A percentile compares a stretch with the other conserved stretches of the same genome.
phyloP scores from a whole-genome alignment of 2,329 filamentous ascomycete genomes.

The Pestalotiopsis sp. region DNA sequence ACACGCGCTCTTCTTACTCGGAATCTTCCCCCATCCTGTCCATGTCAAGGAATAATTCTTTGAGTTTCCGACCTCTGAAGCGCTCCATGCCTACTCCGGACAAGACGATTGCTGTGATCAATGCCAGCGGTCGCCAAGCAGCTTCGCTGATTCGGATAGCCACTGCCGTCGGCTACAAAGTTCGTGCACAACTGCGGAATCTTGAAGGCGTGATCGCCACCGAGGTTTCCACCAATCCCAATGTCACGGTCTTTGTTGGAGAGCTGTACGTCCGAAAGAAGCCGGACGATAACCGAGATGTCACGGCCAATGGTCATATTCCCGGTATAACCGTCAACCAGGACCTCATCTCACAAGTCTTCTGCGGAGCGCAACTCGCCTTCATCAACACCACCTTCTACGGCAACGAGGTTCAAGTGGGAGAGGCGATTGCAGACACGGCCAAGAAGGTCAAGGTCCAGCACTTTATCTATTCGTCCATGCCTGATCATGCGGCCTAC shows the following conservation, averaged over 20 bases:
- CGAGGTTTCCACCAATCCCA: slow-evolving; percentile 80
- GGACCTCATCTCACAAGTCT: slow-evolving; percentile 74
- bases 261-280: slow-evolving; percentile 63
- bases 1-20: slow-evolving; percentile 64
- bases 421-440: slow-evolving; percentile 84
- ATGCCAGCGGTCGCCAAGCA: slow-evolving; percentile 92
- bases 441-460: slow-evolving; percentile 83
- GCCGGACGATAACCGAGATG: slow-evolving; percentile 57
- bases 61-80: slow-evolving; percentile 63
- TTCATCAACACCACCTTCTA: slow-evolving; percentile 99
- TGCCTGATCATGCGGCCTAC: slow-evolving; percentile 91
- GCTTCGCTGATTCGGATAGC: slow-evolving; percentile 94
- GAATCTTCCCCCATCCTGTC: slow-evolving; percentile 60
- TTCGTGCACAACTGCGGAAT: slow-evolving; percentile 88
- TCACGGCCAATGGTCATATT: slow-evolving; percentile 69
- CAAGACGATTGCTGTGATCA: slow-evolving; percentile 92
- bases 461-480: slow-evolving; percentile 95
- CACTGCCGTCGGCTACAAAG: slow-evolving; percentile 88
- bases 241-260: slow-evolving; percentile 68
- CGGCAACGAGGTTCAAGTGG: slow-evolving; percentile 90
- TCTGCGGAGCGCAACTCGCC: slow-evolving; percentile 81
- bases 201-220: slow-evolving; percentile 85
- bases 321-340: slow-evolving; percentile 70
- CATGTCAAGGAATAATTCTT: slow-evolving; percentile 59
- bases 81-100: slow-evolving; percentile 60